These are phyloP conservation scores for Butyriboletus loyo DNA, from an alignment of 768 basidiomycete species.

Conservation along the genomic window DNA sequence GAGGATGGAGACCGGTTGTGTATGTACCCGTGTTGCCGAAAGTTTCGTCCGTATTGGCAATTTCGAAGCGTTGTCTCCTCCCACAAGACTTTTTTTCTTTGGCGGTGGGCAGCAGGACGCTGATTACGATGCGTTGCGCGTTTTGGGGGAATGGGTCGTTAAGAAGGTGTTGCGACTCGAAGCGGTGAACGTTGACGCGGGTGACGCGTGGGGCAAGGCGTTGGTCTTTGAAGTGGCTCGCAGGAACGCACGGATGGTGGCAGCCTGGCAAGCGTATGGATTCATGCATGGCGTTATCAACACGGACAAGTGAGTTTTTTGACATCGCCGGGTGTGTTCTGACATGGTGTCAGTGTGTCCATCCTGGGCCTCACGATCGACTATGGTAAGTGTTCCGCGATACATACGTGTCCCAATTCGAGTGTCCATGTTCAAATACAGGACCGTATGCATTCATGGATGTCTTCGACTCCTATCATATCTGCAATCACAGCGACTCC, in stretches of 20 bases:
- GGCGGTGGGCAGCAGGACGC: slow-evolving; percentile 75
- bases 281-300: slow-evolving; percentile 98
- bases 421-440: slow-evolving; percentile 23
- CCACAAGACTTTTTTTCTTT: slow-evolving; percentile 58
- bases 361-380: slow-evolving; percentile 75
- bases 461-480: slow-evolving; percentile 76
- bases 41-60: slow-evolving; percentile 91
- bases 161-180: slow-evolving; percentile 53
- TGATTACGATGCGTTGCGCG: slow-evolving; percentile 70
- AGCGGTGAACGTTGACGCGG: slow-evolving; percentile 37
- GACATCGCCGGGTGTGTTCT: neutral
- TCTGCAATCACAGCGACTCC: slow-evolving; percentile 89
- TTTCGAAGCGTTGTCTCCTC: slow-evolving; percentile 83
- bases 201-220: slow-evolving; percentile 64
- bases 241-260: slow-evolving; percentile 90
- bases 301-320: slow-evolving; percentile 77
- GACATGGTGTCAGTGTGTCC: slow-evolving; percentile 52
- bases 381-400: slow-evolving; percentile 45
- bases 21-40: slow-evolving; percentile 80
- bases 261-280: slow-evolving; percentile 92
- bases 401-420: neutral
- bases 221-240: slow-evolving; percentile 76
- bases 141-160: slow-evolving; percentile 74
- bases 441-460: slow-evolving; percentile 97
- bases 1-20: slow-evolving; percentile 61